Evolutionary conservation across 1,284 basidiomycete genomes (phyloP).

Genomic region (Chondrostereum purpureum): DNA sequence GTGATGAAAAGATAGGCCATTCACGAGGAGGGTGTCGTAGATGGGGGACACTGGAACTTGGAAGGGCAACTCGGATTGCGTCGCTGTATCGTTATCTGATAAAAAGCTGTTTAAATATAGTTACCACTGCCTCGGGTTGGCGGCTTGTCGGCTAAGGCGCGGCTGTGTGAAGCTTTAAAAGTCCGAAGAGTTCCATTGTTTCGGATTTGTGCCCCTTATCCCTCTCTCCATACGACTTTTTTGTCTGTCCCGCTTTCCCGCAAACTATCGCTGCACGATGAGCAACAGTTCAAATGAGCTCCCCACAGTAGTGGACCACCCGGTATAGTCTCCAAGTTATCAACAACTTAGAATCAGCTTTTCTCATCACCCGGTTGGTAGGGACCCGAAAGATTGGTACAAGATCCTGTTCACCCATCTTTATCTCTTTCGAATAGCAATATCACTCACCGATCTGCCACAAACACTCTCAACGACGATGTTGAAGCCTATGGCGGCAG

Average conservation of each 20-base stretch:
- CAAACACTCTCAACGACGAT: constrained; percentile 19
- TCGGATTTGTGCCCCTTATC: neutral
- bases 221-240: neutral
- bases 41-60: no score
- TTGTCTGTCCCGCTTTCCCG: neutral
- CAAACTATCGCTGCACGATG: neutral
- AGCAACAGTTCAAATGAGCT: neutral
- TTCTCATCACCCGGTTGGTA: constrained; percentile 17
- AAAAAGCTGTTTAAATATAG: no score
- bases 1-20: no score
- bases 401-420: constrained; percentile 20
- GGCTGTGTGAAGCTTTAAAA: no score
- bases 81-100: no score
- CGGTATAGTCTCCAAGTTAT: neutral
- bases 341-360: neutral
- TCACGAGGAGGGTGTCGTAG: no score
- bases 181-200: neutral
- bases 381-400: constrained; percentile 38
- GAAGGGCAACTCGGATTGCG: no score
- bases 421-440: no score
- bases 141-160: no score
- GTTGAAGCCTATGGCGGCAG: neutral
- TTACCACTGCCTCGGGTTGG: no score
- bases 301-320: neutral
- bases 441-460: constrained; percentile 43